phyloP scores from a whole-genome alignment of 23 red algal species.

The Chondrus crispus region DNA sequence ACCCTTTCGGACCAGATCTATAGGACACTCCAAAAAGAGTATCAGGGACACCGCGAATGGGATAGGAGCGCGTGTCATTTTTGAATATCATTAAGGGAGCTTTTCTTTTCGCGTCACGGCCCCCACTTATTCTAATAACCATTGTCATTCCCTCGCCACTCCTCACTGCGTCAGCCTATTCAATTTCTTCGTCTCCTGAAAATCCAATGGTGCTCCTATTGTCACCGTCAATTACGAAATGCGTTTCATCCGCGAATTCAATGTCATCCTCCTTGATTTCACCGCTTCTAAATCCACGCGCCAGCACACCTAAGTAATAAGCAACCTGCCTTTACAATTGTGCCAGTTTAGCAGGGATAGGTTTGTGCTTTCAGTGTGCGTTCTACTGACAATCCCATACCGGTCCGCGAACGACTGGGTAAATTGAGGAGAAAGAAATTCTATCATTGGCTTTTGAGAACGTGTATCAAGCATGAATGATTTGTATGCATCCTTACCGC shows the following conservation, averaged over 20 bases:
- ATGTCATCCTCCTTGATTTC: neutral
- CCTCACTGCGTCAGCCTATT: neutral
- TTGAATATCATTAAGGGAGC: constrained; percentile 1
- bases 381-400: constrained; percentile 1
- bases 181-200: neutral
- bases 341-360: neutral
- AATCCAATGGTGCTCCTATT: neutral
- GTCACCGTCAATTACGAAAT: neutral
- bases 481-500: no score
- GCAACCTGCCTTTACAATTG: neutral
- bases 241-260: neutral
- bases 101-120: neutral
- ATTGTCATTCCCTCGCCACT: neutral
- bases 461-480: neutral
- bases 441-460: neutral
- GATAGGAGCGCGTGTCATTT: neutral
- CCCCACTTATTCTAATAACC: constrained; percentile 3
- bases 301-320: neutral
- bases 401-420: constrained; percentile 16
- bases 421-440: neutral
- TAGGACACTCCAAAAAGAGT: neutral
- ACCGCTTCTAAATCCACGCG: neutral
- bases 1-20: constrained; percentile 1
- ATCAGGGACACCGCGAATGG: neutral
- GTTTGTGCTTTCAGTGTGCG: constrained; percentile 20